A percentile compares a stretch with the other conserved stretches of the same genome.
Conservation (phyloP, 257 asterid species). For the Solanum gandarillasii region DNA sequence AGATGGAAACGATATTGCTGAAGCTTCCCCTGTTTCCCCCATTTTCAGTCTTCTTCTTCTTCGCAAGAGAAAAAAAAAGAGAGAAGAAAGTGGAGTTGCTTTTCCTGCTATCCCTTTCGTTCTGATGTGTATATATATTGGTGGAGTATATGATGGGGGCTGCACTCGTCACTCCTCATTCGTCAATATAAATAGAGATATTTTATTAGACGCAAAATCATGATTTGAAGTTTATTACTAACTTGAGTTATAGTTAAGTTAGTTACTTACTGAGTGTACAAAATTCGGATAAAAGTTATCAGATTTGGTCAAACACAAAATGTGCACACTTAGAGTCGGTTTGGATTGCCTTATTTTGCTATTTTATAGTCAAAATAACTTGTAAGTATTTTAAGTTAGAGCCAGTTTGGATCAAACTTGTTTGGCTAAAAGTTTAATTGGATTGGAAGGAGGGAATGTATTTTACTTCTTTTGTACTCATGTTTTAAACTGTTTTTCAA, state of each 20-base stretch:
- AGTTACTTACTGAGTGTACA: too few species aligned
- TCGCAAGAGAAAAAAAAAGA: neutral
- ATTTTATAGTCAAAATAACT: too few species aligned
- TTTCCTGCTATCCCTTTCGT: neutral
- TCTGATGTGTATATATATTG: neutral
- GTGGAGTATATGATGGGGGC: neutral
- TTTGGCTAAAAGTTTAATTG: neutral
- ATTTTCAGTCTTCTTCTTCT: constrained; percentile 3
- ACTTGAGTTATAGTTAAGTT: neutral
- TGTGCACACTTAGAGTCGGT: neutral
- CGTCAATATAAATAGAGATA: neutral
- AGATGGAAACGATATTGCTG: constrained; percentile 28
- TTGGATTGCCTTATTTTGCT: neutral
- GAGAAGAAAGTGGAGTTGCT: neutral
- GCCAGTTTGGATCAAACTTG: neutral
- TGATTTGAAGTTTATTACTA: too few species aligned
- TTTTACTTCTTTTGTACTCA: neutral
- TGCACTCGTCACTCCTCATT: neutral
- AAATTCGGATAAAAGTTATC: too few species aligned
- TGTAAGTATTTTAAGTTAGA: too few species aligned
- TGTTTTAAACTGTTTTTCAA: neutral
- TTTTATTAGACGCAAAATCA: neutral
- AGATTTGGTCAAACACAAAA: too few species aligned
- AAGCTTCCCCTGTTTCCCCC: constrained; percentile 26
- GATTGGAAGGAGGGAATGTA: neutral